Base-by-base conservation (phyloP, 2,329 filamentous ascomycete species). In the Blumeriella jaapii region DNA sequence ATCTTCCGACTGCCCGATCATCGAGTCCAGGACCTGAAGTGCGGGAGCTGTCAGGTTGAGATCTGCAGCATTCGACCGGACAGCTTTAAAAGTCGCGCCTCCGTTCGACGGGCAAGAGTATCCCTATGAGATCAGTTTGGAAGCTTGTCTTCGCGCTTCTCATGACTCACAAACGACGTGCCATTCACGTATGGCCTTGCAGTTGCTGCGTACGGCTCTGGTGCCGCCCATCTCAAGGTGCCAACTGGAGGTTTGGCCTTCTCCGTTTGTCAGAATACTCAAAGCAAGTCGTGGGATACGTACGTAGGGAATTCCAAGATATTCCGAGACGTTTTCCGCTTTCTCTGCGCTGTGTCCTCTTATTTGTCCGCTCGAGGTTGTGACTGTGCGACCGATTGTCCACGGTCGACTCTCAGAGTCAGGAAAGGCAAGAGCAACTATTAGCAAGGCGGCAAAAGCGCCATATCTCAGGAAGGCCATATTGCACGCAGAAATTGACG, bases 301-400 rank as follows among this genome's bases (percentile, higher is more conserved):
- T 22, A 35, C 33, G 42, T 61, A 62, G 9, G 55, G 59, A 34
- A 63, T 57, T 7, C 58, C 57, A 5, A 61, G 47, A 36, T 63
- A 64, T 31, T 45, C 47, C 4, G 49, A 51, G 8, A 52, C 50
- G 16, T 28, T 25, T 13, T 42, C 32, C 1, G 30, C 29, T 16
- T 38, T 40, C 1, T 27, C 30, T 2, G 45, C 49, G 11, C 41
- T 36, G 30, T 48, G 43, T 5, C 50, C 49, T 30, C 34, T 12
- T 5, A 52, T 40, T 5, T 36, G 23, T 16, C 50, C 50, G 33
- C 44, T 45, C 8, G 26, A 39, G 19, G 47, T 51, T 12, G 40
- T 27, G n/a, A 36, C 34, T 11, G 16, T 36, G 13, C 20, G 34
- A 2, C 34, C 34, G 7, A 36, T 16, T 23, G 13, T 7, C 34